Base-by-base conservation (phyloP, 148 eudicot genomes). In the Pouteria glomerata region DNA sequence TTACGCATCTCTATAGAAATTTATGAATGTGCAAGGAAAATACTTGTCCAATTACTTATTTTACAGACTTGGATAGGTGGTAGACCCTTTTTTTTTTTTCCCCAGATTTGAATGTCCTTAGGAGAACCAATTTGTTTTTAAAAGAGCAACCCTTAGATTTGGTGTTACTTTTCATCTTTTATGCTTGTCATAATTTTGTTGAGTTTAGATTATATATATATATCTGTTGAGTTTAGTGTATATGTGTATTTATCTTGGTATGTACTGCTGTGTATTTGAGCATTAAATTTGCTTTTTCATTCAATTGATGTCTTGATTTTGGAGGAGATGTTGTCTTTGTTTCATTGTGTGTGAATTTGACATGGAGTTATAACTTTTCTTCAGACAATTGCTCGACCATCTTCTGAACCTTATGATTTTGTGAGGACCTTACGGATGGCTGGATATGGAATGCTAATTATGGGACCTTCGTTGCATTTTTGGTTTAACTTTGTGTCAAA, bases 381-480 rank as follows among this genome's bases (percentile, higher is more conserved):
- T 50, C 87, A 91, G 98, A 86, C 87, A 58, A 83, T 91, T 42
- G 73, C 83, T 53, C 52, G 37, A 75, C 69, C 82, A 73, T 81
- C 89, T 26, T 65, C 82, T 57, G 91, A 84, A 70, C 52, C 86
- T 57, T 95, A 89, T 79, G 93, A 89, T 76, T 65, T 80, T 41
- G 66, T 83, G 68, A 80, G 99, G 72, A 89, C 96, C 8, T 50
- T 74, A 62, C 96, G 96, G 57, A 89, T 95, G 99, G 99, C 90
- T 75, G 92, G 90, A 52, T 91, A 85, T 69, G 99, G 99, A 30
- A 29, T 88, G 88, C 16, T 91, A 51, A 66, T 89, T 62, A 71
- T 95, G 75, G 99, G 99, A 19, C 99, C 99, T 29, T 63, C 99
- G 2, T 31, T 95, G 82, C 99, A 91, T 83, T 89, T 75, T 73